phyloP scores from a whole-genome alignment of 73 alveolate genomes.

The Paramecium sexaurelia region DNA sequence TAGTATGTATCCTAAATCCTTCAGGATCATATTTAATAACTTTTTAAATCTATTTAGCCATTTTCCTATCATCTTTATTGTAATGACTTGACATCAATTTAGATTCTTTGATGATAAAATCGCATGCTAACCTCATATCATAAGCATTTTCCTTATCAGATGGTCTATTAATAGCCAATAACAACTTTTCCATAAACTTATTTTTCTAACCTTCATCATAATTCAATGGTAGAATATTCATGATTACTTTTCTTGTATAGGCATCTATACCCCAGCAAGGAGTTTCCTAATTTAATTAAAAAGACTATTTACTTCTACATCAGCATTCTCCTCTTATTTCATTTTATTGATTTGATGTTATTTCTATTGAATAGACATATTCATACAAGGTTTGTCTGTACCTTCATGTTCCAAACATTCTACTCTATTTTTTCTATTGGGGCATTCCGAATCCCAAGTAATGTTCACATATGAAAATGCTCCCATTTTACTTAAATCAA shows the following conservation, averaged over 20 bases:
- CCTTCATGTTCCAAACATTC: conserved; percentile 58
- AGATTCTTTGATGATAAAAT: conserved; percentile 72
- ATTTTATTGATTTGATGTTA: neutral
- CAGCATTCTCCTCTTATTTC: neutral
- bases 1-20: conserved; percentile 86
- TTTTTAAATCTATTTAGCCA: conserved; percentile 79
- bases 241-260: conserved; percentile 87
- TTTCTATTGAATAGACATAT: neutral
- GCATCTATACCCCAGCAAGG: conserved; percentile 96
- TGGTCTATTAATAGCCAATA: conserved; percentile 78
- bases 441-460: conserved; percentile 59
- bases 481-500: conserved; percentile 51
- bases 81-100: conserved; percentile 67
- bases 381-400: neutral
- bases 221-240: conserved; percentile 83
- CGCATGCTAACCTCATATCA: conserved; percentile 84
- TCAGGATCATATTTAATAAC: conserved; percentile 77
- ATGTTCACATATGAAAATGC: neutral
- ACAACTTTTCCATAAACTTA: conserved; percentile 84
- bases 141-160: conserved; percentile 76
- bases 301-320: neutral
- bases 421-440: conserved; percentile 35
- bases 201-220: conserved; percentile 75
- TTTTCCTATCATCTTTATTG: conserved; percentile 72
- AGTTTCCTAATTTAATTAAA: conserved; percentile 79